These are phyloP conservation scores for Cryphonectria japonica DNA, from an alignment of 2,329 filamentous ascomycete species.

Conservation along the genomic window DNA sequence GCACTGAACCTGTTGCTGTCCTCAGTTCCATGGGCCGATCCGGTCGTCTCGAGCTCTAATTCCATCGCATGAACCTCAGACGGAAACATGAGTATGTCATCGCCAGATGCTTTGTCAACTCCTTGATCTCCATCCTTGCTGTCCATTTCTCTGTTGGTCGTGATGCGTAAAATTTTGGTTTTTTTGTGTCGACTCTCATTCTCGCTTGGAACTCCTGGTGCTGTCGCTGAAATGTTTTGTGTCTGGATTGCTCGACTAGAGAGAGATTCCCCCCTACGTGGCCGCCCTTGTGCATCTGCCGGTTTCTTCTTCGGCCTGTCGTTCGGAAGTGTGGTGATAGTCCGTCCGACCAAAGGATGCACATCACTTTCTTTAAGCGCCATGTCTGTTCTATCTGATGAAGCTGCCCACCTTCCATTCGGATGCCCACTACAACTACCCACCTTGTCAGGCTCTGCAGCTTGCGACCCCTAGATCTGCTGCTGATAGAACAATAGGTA, in stretches of 20 bases:
- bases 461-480: constrained; percentile 18
- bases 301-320: neutral
- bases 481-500: constrained; percentile 93
- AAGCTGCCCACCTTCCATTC: neutral
- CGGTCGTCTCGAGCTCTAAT: neutral
- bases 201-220: neutral
- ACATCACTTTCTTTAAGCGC: neutral
- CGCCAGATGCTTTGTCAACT: neutral
- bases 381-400: neutral
- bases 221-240: neutral
- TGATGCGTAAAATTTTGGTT: neutral
- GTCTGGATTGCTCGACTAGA: neutral
- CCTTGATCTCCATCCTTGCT: neutral
- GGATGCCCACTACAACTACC: neutral
- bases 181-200: neutral
- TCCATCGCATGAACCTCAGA: neutral
- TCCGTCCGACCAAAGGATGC: neutral
- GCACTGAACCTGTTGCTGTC: neutral
- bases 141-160: neutral
- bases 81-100: neutral
- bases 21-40: neutral
- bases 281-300: neutral
- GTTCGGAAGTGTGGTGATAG: neutral
- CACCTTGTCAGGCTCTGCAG: neutral
- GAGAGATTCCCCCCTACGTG: neutral